Percentiles rank a stretch among this genome's conserved stretches.
These are phyloP conservation scores for Cercospora nicotianae DNA, from an alignment of 2,329 filamentous ascomycete genomes.

Conservation along the genomic window DNA sequence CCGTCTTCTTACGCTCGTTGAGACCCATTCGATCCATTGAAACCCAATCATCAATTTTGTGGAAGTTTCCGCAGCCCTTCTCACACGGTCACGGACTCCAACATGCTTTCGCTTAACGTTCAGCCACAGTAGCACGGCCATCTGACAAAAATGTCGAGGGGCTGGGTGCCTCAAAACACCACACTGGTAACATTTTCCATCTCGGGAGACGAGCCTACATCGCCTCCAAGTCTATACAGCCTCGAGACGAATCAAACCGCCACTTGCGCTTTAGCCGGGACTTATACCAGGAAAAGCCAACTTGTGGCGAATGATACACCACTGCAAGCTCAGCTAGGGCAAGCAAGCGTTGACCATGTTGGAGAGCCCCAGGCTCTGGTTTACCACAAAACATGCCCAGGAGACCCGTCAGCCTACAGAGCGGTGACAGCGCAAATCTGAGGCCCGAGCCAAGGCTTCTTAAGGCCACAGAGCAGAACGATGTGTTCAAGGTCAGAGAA, in stretches of 20 bases:
- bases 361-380: background rate
- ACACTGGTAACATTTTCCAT: background rate
- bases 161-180: conserved; percentile 14
- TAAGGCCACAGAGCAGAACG: conserved; percentile 43
- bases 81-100: background rate
- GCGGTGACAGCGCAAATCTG: conserved; percentile 23
- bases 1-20: background rate
- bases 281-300: background rate
- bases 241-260: background rate
- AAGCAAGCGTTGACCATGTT: background rate
- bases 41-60: background rate
- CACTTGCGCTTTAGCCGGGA: background rate
- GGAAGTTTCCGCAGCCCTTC: background rate
- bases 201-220: background rate
- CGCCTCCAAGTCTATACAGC: background rate
- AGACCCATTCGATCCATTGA: background rate
- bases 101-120: conserved; percentile 10
- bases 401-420: conserved; percentile 22
- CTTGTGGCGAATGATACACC: background rate
- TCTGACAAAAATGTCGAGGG: conserved; percentile 12
- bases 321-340: background rate
- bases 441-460: conserved; percentile 46
- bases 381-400: conserved; percentile 17
- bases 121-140: conserved; percentile 20
- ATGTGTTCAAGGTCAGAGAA: conserved; percentile 37